phyloP scores from a whole-genome alignment of 1,284 basidiomycete species.

The Sporisorium iseilematis-ciliati region DNA sequence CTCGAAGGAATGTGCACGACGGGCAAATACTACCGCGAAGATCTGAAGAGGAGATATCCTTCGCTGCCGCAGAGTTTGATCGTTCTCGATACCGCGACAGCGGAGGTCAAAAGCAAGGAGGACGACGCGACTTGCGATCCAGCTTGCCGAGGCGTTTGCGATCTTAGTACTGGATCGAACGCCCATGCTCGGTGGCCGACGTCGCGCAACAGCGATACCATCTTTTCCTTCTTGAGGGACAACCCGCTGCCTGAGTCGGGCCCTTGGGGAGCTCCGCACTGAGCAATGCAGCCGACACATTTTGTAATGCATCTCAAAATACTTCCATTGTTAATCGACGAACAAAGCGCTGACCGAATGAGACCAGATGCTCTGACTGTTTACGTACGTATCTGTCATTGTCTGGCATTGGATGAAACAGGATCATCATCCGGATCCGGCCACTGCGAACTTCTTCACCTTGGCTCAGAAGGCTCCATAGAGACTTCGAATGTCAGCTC shows the following conservation, averaged over 20 bases:
- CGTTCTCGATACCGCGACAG: constrained; percentile 19
- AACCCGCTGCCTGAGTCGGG: constrained; percentile 26
- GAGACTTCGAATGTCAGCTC: too few relatives aligned
- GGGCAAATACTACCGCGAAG: constrained; percentile 26
- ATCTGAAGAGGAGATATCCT: constrained; percentile 30
- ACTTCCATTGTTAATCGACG: too few relatives aligned
- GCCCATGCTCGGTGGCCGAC: constrained; percentile 15
- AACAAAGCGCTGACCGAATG: too few relatives aligned
- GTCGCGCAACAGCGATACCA: constrained; percentile 16
- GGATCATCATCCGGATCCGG: too few relatives aligned
- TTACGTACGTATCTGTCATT: too few relatives aligned
- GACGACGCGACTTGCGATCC: constrained; percentile 13
- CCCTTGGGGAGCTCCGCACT: constrained; percentile 21
- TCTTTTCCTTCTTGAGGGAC: constrained; percentile 24
- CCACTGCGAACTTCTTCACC: too few relatives aligned
- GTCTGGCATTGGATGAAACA: too few relatives aligned
- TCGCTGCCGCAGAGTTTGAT: constrained; percentile 19
- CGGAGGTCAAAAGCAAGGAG: constrained; percentile 20
- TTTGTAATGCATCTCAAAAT: too few relatives aligned
- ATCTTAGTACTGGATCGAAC: constrained; percentile 4
- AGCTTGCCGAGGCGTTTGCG: constrained; percentile 22
- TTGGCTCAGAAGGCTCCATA: too few relatives aligned
- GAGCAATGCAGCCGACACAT: too few relatives aligned
- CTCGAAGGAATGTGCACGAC: constrained; percentile 31
- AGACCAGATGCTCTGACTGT: too few relatives aligned